These are phyloP conservation scores for Nakataea oryzae DNA, from an alignment of 2,329 filamentous ascomycete species.

Conservation along the genomic window DNA sequence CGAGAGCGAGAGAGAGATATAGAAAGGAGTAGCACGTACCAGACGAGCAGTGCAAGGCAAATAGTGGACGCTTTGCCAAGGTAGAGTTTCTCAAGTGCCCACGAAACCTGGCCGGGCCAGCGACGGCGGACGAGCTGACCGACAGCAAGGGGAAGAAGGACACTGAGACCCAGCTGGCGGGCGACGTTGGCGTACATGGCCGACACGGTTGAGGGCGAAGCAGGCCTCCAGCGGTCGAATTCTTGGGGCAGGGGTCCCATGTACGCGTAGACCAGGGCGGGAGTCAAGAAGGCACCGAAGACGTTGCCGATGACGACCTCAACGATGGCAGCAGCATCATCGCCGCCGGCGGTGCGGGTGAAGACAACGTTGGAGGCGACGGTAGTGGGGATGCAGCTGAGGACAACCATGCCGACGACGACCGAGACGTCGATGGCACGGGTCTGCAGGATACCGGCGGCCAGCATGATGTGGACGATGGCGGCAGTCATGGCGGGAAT, in stretches of 20 bases:
- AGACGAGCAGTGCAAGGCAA: slow-evolving; percentile 37
- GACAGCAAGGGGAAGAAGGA: slow-evolving; percentile 51
- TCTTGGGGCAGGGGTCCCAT: slow-evolving; percentile 38
- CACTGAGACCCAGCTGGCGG: slow-evolving; percentile 56
- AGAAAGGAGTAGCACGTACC: slow-evolving; percentile 20
- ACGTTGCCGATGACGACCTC: slow-evolving; percentile 64
- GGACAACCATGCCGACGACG: slow-evolving; percentile 56
- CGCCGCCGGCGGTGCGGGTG: slow-evolving; percentile 57
- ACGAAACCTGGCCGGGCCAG: slow-evolving; percentile 39
- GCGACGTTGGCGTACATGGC: slow-evolving; percentile 57
- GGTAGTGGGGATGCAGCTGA: slow-evolving; percentile 60
- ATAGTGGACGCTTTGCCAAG: slow-evolving; percentile 36
- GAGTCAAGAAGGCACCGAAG: slow-evolving; percentile 56
- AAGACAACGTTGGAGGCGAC: slow-evolving; percentile 67
- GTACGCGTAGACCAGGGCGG: slow-evolving; percentile 52
- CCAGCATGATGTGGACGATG: slow-evolving; percentile 35
- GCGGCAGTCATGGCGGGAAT: slow-evolving; percentile 51
- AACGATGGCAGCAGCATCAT: slow-evolving; percentile 54
- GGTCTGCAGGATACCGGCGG: slow-evolving; percentile 34
- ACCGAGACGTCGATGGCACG: slow-evolving; percentile 53
- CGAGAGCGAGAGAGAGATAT: no score
- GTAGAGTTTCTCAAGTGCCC: slow-evolving; percentile 41
- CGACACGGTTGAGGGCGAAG: slow-evolving; percentile 39
- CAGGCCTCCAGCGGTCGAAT: slow-evolving; percentile 43
- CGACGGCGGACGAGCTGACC: slow-evolving; percentile 49